A percentile compares a stretch with the other conserved stretches of the same genome.
These are phyloP conservation scores for Lactarius deliciosus DNA, from an alignment of 768 basidiomycete species.

Conservation along the genomic window DNA sequence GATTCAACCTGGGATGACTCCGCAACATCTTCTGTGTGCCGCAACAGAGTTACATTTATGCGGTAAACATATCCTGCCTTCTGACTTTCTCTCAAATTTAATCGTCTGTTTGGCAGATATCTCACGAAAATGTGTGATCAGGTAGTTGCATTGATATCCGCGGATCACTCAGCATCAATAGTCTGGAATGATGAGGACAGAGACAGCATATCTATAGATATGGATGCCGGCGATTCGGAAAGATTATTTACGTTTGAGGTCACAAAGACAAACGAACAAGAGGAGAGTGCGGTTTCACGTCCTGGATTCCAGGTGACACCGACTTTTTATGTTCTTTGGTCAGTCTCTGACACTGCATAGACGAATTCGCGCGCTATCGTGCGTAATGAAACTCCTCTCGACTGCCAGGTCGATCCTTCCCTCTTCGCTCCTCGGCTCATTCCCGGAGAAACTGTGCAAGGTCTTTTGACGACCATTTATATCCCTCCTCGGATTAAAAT, in stretches of 20 bases:
- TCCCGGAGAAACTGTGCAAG: slow-evolving; percentile 29
- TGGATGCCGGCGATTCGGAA: slow-evolving; percentile 45
- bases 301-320: slow-evolving; percentile 48
- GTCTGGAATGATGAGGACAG: slow-evolving; percentile 43
- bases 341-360: not conserved
- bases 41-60: slow-evolving; percentile 62
- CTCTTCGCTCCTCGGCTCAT: slow-evolving; percentile 1
- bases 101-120: not conserved
- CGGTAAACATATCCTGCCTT: slow-evolving; percentile 39
- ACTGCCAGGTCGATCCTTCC: not conserved
- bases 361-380: not conserved
- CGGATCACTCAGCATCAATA: slow-evolving; percentile 45
- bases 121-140: slow-evolving; percentile 47
- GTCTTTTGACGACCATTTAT: slow-evolving; percentile 14
- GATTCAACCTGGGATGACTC: slow-evolving; percentile 56
- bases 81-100: not conserved
- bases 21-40: slow-evolving; percentile 43
- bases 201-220: slow-evolving; percentile 32
- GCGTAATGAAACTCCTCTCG: not conserved
- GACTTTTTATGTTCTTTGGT: not conserved
- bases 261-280: slow-evolving; percentile 52
- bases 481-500: not conserved
- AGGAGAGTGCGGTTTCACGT: slow-evolving; percentile 46
- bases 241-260: slow-evolving; percentile 56
- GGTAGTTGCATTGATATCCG: slow-evolving; percentile 48